Evolutionary conservation across 495 filamentous ascomycete species (phyloP).

Genomic region (Articulospora tetracladia): DNA sequence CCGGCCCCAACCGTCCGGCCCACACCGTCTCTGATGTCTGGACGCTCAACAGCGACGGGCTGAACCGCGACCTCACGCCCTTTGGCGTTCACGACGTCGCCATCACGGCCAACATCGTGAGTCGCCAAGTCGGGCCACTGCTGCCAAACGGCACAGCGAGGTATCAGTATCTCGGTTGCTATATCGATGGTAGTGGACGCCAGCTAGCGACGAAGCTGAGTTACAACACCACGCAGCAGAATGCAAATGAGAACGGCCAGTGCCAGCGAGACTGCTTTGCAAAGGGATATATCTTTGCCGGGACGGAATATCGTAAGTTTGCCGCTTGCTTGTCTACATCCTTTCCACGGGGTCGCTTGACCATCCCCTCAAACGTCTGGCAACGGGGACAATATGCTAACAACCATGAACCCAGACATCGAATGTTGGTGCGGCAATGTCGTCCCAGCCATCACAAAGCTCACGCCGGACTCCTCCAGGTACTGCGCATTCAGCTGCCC

Average conservation of each 20-base stretch:
- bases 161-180: slow-evolving; percentile 31
- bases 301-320: slow-evolving; percentile 24
- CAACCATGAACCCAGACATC: background rate
- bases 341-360: background rate
- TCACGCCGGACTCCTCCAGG: background rate
- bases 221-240: slow-evolving; percentile 3
- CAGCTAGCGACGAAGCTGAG: slow-evolving; percentile 14
- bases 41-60: slow-evolving; percentile 16
- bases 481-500: slow-evolving; percentile 1
- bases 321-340: background rate
- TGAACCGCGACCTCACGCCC: background rate
- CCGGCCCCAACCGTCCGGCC: slow-evolving; percentile 10
- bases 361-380: no score
- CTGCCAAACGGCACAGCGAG: slow-evolving; percentile 17
- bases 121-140: slow-evolving; percentile 24
- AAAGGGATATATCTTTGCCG: slow-evolving; percentile 24
- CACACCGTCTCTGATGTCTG: slow-evolving; percentile 17
- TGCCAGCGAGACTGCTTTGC: slow-evolving; percentile 24
- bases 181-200: slow-evolving; percentile 22
- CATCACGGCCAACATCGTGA: slow-evolving; percentile 20
- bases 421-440: slow-evolving; percentile 15
- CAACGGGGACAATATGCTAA: background rate
- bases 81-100: slow-evolving; percentile 20
- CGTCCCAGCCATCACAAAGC: background rate
- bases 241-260: slow-evolving; percentile 24